Base-by-base conservation (phyloP, 495 filamentous ascomycete genomes). In the Talaromyces nanjingensis region DNA sequence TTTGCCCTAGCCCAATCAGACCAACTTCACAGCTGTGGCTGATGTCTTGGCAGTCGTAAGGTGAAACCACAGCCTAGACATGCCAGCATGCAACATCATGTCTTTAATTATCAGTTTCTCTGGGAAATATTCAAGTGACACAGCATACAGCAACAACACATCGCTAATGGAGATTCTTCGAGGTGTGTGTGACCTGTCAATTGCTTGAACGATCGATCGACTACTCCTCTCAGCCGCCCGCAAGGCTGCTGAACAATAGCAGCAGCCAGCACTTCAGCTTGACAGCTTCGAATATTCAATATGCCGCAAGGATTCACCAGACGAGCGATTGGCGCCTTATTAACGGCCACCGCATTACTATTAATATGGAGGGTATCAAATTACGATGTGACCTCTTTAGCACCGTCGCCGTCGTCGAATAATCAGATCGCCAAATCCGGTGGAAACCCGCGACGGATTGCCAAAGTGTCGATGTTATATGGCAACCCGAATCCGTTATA, bases 401-500 rank as follows among this genome's bases (percentile, higher is more conserved):
- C 27, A 2, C 57, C 57, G 29, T 14, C 25, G 27, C 5, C 27
- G 56, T 59, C 56, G 18, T 20, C 60, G 25, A 45, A 34, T 60
- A 39, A 39, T 25, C 20, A 60, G 27, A 14, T 33, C 24, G 22
- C 33, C 31, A 47, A 42, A 29, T 37, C 62, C 53, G 52, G 34
- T 27, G 52, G 18, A 33, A 64, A 29, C n/a, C 31, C 20, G 63
- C 31, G 53, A 37, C 33, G 53, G 37, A 57, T 75, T 31, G 67
- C 64, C 33, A 75, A 75, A 56, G 70, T 71, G 18, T 68, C 72
- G 8, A 75, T 75, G 71, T 64, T 73, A 12, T 75, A 73, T 58
- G 72, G 72, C 11, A 56, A 69, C 27, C 60, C 58, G 12, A 75
- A 76, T 42, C 37, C 49, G 0, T 57, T 74, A 24, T 79, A 78